Evolutionary conservation across 2,329 filamentous ascomycete species (phyloP), one percentile per base, ranked within the genome.

Genomic region (Sporothrix curviconia): DNA sequence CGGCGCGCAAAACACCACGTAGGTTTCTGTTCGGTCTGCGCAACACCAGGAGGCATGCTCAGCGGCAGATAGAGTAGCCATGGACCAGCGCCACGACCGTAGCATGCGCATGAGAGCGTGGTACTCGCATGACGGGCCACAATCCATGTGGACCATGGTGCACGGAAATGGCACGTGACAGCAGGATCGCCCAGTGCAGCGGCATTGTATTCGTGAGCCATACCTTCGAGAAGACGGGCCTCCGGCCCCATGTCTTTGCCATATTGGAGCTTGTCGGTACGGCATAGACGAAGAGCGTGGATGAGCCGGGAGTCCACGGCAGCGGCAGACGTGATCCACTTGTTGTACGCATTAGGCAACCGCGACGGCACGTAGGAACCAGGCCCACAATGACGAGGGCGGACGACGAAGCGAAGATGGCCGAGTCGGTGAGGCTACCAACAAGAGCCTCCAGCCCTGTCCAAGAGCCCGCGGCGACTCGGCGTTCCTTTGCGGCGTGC

Each of bases 311-410:
- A 66, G 68, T 95, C 90, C 19, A 94, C 83, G 44, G 85, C 79
- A 3, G 90, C 90, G 3, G 86, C 87, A 22, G 85, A 84, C 40
- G 80, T 82, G 64, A 95, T 94, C 90, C 90, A 95, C 67, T 84
- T 86, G 65, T 84, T 86, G 73, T 95, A 95, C 40, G 85, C 79
- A 28, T 74, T 78, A 2, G 90, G 90, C 1, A 95, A 78, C 19
- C 82, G 78, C 36, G 82, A 77, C 0, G 90, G 89, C 9, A 76
- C 70, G 72, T 92, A 95, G 68, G n/a, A 95, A 86, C 88, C 89
- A 95, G 17, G 89, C 81, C 86, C 89, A 92, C 90, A n/a, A 95
- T 95, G 63, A 95, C 85, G 37, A 89, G 73, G 22, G 85, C 86
- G 39, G 82, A 84, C 19, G 88, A 91, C 34, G 79, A 70, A 44